Base-by-base conservation (phyloP, 306 rosid species). In the Prunus campanulata region DNA sequence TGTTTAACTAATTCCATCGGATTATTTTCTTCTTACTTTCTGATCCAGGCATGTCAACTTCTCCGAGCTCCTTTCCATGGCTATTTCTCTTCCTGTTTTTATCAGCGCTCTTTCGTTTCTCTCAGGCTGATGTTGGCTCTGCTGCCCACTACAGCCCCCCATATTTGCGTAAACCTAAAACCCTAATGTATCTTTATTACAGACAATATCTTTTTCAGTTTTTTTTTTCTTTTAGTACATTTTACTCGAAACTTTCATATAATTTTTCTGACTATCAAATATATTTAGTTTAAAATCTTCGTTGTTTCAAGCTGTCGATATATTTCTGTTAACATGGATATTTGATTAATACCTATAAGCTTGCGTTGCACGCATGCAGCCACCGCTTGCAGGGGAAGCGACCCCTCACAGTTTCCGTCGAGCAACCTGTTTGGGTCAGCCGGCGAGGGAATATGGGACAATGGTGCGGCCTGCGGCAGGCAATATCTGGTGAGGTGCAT, bases 391-490 rank as follows among this genome's bases (percentile, higher is more conserved):
- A 81, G 24, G 11, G 95, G 89, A 0, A 69, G 76, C 24, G 91
- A 81, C 1, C 62, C 82, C 5, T 75, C 84, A 0, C 68, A 83
- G 74, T 89, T 89, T 11, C 97, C 95, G 2, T 56, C 93, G 0
- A 85, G 52, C 86, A 86, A 85, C 80, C 27, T 91, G 83, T 91
- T 93, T 6, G 98, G 78, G 13, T 61, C 97, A 0, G 98, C 93
- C 0, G 96, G 98, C 2, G 98, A 90, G 20, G 97, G 92, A 5
- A 82, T 90, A 68, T 93, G 97, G 98, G 96, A 93, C 80, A 93
- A 91, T 42, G 98, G 98, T 1, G 97, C 98, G 0, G 90, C 98
- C 0, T 91, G 98, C 27, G 98, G 96, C 42, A 87, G 96, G 67
- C 74, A 74, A 32, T 93, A 91, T 66, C 47, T 71, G 77, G 97